These are phyloP conservation scores for Termitomyces sp. DNA, from an alignment of 768 basidiomycete species.

Conservation along the genomic window DNA sequence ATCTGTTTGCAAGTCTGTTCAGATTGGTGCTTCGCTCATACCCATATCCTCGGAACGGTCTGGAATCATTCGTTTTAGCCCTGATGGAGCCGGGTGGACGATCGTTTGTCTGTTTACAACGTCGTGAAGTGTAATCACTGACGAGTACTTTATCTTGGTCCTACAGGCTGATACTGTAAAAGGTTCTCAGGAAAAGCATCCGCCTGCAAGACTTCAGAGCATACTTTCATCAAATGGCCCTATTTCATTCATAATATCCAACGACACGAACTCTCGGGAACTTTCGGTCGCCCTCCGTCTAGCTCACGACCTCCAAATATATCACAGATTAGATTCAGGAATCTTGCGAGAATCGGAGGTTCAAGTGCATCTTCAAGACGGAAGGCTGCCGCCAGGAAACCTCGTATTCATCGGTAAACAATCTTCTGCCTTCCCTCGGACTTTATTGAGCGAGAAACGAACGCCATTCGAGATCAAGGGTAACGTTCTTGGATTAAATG, in stretches of 20 bases:
- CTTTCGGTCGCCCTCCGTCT: conserved; percentile 60
- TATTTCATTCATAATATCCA: conserved; percentile 54
- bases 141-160: background rate
- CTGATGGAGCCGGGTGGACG: conserved; percentile 1
- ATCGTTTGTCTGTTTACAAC: conserved; percentile 4
- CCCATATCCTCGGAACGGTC: conserved; percentile 5
- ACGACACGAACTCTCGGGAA: conserved; percentile 27
- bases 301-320: conserved; percentile 62
- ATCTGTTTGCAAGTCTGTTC: conserved; percentile 14
- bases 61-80: conserved; percentile 15
- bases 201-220: conserved; percentile 59
- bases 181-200: conserved; percentile 15
- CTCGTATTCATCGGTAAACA: conserved; percentile 55
- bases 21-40: conserved; percentile 17
- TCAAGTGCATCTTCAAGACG: conserved; percentile 16
- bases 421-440: conserved; percentile 28
- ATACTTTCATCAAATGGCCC: conserved; percentile 56
- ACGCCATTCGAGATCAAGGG: conserved; percentile 31
- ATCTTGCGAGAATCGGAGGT: conserved; percentile 48
- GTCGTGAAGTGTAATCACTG: background rate
- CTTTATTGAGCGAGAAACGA: conserved; percentile 27
- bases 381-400: conserved; percentile 39
- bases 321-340: conserved; percentile 67
- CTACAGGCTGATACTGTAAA: conserved; percentile 3
- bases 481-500: conserved; percentile 24